A percentile compares a stretch with the other conserved stretches of the same genome.
phyloP scores from a whole-genome alignment of 2,329 filamentous ascomycete genomes.

The Nemania serpens region DNA sequence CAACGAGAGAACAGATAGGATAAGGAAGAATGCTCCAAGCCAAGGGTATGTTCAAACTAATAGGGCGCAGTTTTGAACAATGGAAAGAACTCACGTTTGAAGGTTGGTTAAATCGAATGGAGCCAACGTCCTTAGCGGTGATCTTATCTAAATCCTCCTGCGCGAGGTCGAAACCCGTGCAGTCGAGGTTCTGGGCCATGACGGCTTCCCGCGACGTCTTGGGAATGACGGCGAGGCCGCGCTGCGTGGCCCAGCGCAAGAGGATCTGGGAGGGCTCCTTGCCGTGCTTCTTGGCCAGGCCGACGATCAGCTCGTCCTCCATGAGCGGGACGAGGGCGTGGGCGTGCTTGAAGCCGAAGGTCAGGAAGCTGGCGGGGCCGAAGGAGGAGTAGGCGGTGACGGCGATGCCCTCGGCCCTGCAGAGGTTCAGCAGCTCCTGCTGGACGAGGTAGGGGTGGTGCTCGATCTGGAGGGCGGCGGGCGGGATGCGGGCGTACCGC shows the following conservation, averaged over 20 bases:
- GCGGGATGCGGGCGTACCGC: conserved; percentile 74
- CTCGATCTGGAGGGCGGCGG: conserved; percentile 84
- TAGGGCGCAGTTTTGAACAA: neutral
- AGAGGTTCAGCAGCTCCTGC: conserved; percentile 69
- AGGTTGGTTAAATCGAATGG: conserved; percentile 77
- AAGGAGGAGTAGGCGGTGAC: conserved; percentile 87
- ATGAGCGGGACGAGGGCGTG: conserved; percentile 70
- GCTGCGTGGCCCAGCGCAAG: conserved; percentile 85
- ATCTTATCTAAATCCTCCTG: conserved; percentile 71
- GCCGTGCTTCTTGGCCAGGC: conserved; percentile 69
- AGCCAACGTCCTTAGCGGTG: conserved; percentile 62
- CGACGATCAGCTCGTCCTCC: conserved; percentile 67
- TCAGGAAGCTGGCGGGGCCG: conserved; percentile 77
- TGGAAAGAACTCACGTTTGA: conserved; percentile 60
- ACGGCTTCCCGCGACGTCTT: conserved; percentile 65
- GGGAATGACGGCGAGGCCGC: conserved; percentile 79
- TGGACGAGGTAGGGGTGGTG: conserved; percentile 89
- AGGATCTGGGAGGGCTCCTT: conserved; percentile 81
- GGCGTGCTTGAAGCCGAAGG: conserved; percentile 74
- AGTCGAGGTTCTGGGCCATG: conserved; percentile 70
- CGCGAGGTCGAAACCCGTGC: conserved; percentile 67
- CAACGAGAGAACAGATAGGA: too few relatives aligned
- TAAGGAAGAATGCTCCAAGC: too few relatives aligned
- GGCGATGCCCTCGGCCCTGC: conserved; percentile 70
- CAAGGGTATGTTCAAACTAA: neutral